phyloP scores from a whole-genome alignment of 352 stramenopile species.

The Phytophthora capsici region DNA sequence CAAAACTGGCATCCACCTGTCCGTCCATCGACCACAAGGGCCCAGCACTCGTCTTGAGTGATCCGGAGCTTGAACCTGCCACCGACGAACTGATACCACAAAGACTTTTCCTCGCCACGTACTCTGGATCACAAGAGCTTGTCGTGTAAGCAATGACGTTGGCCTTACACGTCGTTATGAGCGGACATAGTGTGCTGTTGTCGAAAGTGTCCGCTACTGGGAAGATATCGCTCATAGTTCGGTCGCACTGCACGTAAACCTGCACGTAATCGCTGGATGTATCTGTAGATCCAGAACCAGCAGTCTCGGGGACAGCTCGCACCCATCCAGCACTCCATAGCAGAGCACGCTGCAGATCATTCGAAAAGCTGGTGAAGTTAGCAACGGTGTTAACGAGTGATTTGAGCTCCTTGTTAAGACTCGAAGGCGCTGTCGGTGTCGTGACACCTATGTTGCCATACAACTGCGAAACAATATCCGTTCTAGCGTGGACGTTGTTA shows the following conservation, averaged over 20 bases:
- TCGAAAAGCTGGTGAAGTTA: slow-evolving; percentile 27
- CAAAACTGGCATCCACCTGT: slow-evolving; percentile 40
- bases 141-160: slow-evolving; percentile 35
- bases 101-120: slow-evolving; percentile 15
- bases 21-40: slow-evolving; percentile 43
- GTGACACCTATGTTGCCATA: slow-evolving; percentile 29
- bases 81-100: slow-evolving; percentile 31
- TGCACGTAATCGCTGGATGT: slow-evolving; percentile 34
- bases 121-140: slow-evolving; percentile 22
- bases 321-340: slow-evolving; percentile 52
- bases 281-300: background rate
- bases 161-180: slow-evolving; percentile 40
- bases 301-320: slow-evolving; percentile 1
- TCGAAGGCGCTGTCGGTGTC: slow-evolving; percentile 4
- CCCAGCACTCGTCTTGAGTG: slow-evolving; percentile 9
- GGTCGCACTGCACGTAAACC: slow-evolving; percentile 47
- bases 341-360: slow-evolving; percentile 42
- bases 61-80: background rate
- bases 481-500: slow-evolving; percentile 3
- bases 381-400: background rate
- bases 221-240: slow-evolving; percentile 54
- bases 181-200: slow-evolving; percentile 11
- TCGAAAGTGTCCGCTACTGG: slow-evolving; percentile 20
- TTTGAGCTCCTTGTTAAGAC: slow-evolving; percentile 15
- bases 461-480: slow-evolving; percentile 27